These are phyloP conservation scores for Trichocladium uniseriatum DNA, from an alignment of 495 filamentous ascomycete genomes.

Conservation along the genomic window DNA sequence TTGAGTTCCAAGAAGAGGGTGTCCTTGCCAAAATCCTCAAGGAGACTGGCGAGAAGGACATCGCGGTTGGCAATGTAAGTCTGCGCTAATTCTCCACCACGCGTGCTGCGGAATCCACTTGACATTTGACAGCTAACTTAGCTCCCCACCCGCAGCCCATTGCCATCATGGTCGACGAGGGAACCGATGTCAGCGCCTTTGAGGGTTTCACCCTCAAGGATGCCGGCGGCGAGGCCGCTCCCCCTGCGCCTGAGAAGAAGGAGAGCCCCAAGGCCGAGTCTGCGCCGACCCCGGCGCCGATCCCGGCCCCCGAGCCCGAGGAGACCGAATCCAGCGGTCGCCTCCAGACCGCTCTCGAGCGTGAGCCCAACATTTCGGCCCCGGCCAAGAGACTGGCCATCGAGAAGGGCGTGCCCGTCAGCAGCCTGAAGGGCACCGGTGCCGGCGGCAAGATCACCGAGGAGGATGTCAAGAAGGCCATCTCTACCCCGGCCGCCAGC, in stretches of 20 bases:
- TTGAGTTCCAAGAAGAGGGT: conserved; percentile 98
- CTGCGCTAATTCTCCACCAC: conserved; percentile 22
- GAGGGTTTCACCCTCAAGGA: conserved; percentile 80
- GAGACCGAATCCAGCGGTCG: conserved; percentile 64
- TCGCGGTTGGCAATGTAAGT: conserved; percentile 87
- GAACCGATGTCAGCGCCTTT: conserved; percentile 75
- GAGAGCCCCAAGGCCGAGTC: conserved; percentile 45
- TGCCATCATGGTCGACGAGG: conserved; percentile 88
- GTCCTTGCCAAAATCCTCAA: conserved; percentile 91
- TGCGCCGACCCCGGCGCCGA: conserved; percentile 49
- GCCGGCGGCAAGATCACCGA: conserved; percentile 82
- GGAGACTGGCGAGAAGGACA: conserved; percentile 88
- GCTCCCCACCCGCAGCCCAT: conserved; percentile 59
- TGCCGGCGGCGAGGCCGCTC: conserved; percentile 71
- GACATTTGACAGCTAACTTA: conserved; percentile 11
- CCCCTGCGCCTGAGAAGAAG: conserved; percentile 49
- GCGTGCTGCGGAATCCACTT: conserved; percentile 6
- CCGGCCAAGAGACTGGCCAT: conserved; percentile 72
- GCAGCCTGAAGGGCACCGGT: conserved; percentile 78
- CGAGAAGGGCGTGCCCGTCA: conserved; percentile 75
- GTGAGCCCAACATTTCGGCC: conserved; percentile 61
- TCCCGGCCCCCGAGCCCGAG: conserved; percentile 55
- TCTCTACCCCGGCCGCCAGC: conserved; percentile 29
- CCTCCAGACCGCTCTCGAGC: conserved; percentile 75
- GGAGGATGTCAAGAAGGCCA: conserved; percentile 78